Base-by-base conservation (phyloP, 2,329 filamentous ascomycete genomes). In the Fusarium subtropicale region DNA sequence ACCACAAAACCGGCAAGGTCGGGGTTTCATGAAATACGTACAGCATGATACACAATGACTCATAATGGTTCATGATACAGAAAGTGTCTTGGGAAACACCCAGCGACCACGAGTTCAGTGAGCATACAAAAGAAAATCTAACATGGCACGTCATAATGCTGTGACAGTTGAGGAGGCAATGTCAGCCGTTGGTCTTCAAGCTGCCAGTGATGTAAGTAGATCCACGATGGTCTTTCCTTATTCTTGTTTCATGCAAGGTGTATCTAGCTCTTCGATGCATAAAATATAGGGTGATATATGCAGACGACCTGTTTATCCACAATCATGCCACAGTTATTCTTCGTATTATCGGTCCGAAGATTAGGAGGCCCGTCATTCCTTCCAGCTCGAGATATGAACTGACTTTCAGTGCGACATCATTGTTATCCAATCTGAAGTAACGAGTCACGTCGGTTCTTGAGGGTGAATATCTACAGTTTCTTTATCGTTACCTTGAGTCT, bases 11-110 rank as follows among this genome's bases (percentile, higher is more conserved):
- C 36, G 36, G 50, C 15, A 31, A 11, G 16, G 2, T 22, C n/a
- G 34, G 34, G 7, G 5, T 10, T 31, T 10, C 9, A 39, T 30
- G 5, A 24, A 1, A 1, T 3, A 7, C 13, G 59, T 16, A 22
- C 24, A 59, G 0, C 0, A n/a, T 64, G 60, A 59, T 30, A 12
- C 15, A 42, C 1, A 36, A 60, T 64, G 61, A 64, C 45, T 64
- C 61, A 64, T 60, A 7, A 31, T 22, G 36, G 36, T 22, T 39
- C 36, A 39, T 8, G 5, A 12, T 12, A 38, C 3, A 7, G 9
- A 38, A 4, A 36, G 4, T 2, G 10, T 7, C 6, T 6, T 38
- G 3, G 3, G 11, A 12, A n/a, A 1, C 4, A 7, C 12, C 5
- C 5, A 11, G 18, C 18, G 11, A 20, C n/a, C 2, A 20, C n/a